These are phyloP conservation scores for Flaveria floridana DNA, from an alignment of 140 eudicot species.

Conservation along the genomic window DNA sequence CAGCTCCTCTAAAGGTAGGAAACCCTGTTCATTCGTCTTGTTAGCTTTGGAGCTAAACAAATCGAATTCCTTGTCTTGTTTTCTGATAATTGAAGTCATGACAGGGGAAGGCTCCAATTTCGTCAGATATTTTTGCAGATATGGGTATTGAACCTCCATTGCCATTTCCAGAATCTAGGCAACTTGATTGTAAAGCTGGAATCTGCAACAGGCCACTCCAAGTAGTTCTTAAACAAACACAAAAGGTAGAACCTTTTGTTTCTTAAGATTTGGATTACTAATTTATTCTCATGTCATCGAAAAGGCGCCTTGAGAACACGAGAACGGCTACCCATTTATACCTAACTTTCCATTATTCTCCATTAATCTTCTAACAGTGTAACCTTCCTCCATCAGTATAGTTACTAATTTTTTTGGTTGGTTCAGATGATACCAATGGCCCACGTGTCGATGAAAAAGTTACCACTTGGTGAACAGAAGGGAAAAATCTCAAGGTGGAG, in stretches of 20 bases:
- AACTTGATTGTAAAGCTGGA: slow-evolving; percentile 66
- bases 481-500: slow-evolving; percentile 95
- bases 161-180: slow-evolving; percentile 66
- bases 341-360: neutral
- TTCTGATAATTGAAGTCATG: slow-evolving; percentile 17
- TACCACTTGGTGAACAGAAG: slow-evolving; percentile 61
- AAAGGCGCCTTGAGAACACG: neutral
- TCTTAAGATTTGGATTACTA: slow-evolving; percentile 6
- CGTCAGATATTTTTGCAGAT: slow-evolving; percentile 50
- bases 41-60: slow-evolving; percentile 17
- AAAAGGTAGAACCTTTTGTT: slow-evolving; percentile 43
- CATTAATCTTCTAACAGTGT: no score
- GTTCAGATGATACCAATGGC: slow-evolving; percentile 74
- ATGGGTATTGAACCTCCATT: slow-evolving; percentile 63
- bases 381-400: no score
- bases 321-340: neutral
- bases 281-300: neutral
- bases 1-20: slow-evolving; percentile 56
- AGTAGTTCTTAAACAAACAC: slow-evolving; percentile 62
- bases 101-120: slow-evolving; percentile 53
- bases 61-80: neutral
- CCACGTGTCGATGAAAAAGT: slow-evolving; percentile 63
- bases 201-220: slow-evolving; percentile 58
- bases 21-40: neutral
- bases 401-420: slow-evolving; percentile 10